Evolutionary conservation across 306 rosid species (phyloP).

Genomic region (Prunus mume): DNA sequence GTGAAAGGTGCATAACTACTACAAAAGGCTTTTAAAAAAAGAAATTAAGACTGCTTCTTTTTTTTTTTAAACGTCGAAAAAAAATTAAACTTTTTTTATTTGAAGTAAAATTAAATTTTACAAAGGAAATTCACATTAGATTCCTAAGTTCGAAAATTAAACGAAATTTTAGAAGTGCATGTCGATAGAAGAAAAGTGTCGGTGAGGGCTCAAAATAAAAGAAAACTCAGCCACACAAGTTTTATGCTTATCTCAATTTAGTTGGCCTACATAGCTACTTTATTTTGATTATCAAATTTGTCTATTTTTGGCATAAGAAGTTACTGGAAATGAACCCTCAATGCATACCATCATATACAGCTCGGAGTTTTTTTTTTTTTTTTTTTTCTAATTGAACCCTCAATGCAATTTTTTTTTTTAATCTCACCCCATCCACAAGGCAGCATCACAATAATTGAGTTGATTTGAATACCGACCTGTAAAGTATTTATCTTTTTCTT

Average conservation of each 20-base stretch:
- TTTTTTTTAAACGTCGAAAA: no score
- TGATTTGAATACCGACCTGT: background rate
- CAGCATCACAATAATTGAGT: background rate
- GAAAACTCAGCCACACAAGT: background rate
- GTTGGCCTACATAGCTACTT: background rate
- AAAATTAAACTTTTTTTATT: no score
- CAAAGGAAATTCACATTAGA: no score
- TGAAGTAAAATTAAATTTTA: no score
- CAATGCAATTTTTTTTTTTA: background rate
- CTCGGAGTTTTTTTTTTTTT: background rate
- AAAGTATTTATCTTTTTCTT: background rate
- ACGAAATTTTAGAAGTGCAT: no score
- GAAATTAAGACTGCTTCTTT: no score
- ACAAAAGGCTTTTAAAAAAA: no score
- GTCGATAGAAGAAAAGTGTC: background rate
- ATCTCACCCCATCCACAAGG: background rate
- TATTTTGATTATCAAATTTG: no score
- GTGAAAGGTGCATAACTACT: background rate
- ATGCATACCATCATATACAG: background rate
- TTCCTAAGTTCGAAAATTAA: no score
- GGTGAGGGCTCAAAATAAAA: background rate
- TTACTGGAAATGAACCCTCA: background rate
- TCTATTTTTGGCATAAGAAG: no score
- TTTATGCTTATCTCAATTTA: background rate
- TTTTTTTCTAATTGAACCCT: background rate